Conservation (phyloP, 345 rosid species). For the Populus simonii region DNA sequence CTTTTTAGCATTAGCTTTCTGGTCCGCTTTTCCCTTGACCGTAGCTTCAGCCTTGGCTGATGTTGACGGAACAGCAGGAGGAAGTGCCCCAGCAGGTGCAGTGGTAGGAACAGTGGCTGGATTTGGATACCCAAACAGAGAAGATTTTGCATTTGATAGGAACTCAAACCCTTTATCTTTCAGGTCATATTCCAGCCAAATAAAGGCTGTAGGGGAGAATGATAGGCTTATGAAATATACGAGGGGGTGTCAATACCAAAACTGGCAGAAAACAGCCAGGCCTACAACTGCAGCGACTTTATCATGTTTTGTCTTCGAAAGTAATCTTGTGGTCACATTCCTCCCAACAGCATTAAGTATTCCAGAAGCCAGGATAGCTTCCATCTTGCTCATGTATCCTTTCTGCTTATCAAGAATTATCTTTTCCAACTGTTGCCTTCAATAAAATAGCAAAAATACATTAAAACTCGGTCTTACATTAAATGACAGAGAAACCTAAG, state of each 20-base stretch:
- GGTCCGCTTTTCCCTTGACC: slow-evolving; percentile 95
- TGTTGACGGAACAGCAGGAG: slow-evolving; percentile 89
- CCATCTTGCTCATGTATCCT: slow-evolving; percentile 99
- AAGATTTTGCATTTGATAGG: slow-evolving; percentile 89
- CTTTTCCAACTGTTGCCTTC: slow-evolving; percentile 87
- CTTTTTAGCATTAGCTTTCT: slow-evolving; percentile 48
- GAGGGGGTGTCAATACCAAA: slow-evolving; percentile 99
- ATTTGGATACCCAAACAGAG: slow-evolving; percentile 91
- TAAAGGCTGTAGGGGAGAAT: slow-evolving; percentile 92
- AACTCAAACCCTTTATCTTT: slow-evolving; percentile 91
- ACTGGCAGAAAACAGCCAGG: slow-evolving; percentile 96
- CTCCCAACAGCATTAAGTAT: slow-evolving; percentile 99
- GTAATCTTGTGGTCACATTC: slow-evolving; percentile 87
- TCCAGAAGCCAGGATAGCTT: slow-evolving; percentile 95
- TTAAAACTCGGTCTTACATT: no score
- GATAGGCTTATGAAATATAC: slow-evolving; percentile 84
- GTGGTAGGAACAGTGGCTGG: slow-evolving; percentile 80
- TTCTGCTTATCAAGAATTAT: slow-evolving; percentile 93
- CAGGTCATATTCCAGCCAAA: slow-evolving; percentile 86
- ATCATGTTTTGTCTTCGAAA: slow-evolving; percentile 94
- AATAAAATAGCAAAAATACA: not conserved
- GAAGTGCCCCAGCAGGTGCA: slow-evolving; percentile 81
- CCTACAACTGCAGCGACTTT: slow-evolving; percentile 94
- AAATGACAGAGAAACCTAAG: no score
- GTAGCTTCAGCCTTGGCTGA: slow-evolving; percentile 92